These are phyloP conservation scores for Candida glaebosa DNA, from an alignment of 805 yeast genomes.

Conservation along the genomic window DNA sequence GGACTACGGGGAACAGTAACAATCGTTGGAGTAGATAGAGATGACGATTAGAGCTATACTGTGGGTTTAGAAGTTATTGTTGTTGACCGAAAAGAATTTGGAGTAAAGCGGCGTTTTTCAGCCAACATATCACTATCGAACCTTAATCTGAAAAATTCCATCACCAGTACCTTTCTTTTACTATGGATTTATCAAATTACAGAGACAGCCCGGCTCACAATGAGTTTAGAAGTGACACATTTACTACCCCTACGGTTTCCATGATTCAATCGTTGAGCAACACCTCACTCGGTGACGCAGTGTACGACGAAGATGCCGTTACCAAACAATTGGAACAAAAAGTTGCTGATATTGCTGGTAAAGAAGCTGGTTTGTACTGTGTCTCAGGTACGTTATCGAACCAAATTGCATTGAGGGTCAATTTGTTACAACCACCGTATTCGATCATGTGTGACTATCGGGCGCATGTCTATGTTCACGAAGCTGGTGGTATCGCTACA, in stretches of 20 bases:
- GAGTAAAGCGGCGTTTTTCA: too few relatives aligned
- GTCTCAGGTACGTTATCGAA: constrained; percentile 42
- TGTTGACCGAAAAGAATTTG: background rate
- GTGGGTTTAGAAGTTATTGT: too few relatives aligned
- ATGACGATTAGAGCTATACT: too few relatives aligned
- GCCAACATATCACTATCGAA: too few relatives aligned
- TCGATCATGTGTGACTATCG: constrained; percentile 37
- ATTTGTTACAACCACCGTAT: constrained; percentile 41
- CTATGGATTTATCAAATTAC: background rate
- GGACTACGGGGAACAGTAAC: too few relatives aligned
- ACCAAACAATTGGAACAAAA: constrained; percentile 32
- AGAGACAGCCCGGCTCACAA: constrained; percentile 23
- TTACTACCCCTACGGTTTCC: constrained; percentile 77
- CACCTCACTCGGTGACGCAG: constrained; percentile 41
- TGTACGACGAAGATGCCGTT: constrained; percentile 37
- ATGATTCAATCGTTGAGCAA: constrained; percentile 56
- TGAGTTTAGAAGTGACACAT: constrained; percentile 68
- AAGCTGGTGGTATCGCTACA: constrained; percentile 43
- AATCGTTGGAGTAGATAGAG: too few relatives aligned
- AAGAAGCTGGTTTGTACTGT: constrained; percentile 38
- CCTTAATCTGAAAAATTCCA: background rate
- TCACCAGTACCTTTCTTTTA: background rate
- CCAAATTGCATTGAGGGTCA: constrained; percentile 37
- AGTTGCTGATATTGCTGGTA: constrained; percentile 35
- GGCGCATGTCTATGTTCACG: constrained; percentile 34